Evolutionary conservation across 192 early-diverging fungal genomes (phyloP).

Genomic region (Coemansia reversa): DNA sequence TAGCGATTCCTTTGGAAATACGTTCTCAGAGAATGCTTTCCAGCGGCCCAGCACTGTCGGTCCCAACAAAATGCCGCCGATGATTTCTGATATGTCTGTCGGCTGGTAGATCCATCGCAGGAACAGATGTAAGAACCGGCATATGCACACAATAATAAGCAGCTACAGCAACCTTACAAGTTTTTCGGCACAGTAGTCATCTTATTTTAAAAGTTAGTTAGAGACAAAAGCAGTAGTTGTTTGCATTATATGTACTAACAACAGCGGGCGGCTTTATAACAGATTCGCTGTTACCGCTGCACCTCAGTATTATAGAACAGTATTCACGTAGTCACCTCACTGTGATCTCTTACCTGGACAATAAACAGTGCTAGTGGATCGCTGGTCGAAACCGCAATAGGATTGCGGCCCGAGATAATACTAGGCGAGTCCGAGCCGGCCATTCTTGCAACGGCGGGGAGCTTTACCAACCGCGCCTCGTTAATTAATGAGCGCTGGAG

Average conservation of each 20-base stretch:
- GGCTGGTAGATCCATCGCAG: conserved; percentile 74
- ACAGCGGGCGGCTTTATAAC: background rate
- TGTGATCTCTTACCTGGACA: conserved; percentile 47
- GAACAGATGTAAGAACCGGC: conserved; percentile 64
- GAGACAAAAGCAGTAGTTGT: background rate
- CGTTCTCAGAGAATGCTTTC: conserved; percentile 60
- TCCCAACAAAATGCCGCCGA: conserved; percentile 87
- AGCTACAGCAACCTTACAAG: conserved; percentile 3
- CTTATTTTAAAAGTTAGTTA: no score
- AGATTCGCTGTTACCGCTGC: conserved; percentile 24
- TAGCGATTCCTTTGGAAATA: conserved; percentile 74
- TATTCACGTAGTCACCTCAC: no score
- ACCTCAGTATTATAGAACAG: background rate
- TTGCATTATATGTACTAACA: background rate
- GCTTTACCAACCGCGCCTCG: no score
- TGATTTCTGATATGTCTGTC: conserved; percentile 86
- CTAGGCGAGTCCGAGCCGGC: conserved; percentile 30
- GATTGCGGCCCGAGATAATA: conserved; percentile 67
- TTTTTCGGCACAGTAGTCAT: no score
- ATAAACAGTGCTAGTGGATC: conserved; percentile 75
- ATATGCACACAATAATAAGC: conserved; percentile 69
- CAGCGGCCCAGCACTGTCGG: conserved; percentile 81
- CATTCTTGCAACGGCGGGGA: conserved; percentile 10
- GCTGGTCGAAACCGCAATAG: conserved; percentile 52
- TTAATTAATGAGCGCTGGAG: background rate